Evolutionary conservation across 495 filamentous ascomycete species (phyloP).

Genomic region (Cercophora samala): DNA sequence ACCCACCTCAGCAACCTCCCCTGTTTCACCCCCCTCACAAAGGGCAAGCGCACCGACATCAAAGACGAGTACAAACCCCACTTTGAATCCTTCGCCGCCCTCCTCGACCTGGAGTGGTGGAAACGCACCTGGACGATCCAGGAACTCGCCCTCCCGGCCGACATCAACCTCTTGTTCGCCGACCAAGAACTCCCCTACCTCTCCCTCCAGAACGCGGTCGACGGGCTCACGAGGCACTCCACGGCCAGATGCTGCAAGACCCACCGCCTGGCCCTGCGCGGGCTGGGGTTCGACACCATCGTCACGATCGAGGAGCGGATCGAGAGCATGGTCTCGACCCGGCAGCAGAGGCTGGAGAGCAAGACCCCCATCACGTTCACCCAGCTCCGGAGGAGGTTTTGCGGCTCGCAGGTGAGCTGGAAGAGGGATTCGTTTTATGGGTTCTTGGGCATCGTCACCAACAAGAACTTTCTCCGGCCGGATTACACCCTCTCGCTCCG

Average conservation of each 20-base stretch:
- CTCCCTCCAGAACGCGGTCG: neutral
- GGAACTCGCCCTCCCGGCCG: neutral
- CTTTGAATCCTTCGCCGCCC: neutral
- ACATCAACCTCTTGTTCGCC: neutral
- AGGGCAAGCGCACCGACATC: neutral
- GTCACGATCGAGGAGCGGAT: neutral
- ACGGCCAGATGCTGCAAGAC: neutral
- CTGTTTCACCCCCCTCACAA: no score
- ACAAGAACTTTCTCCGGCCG: neutral
- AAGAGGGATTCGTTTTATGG: neutral
- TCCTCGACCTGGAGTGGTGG: neutral
- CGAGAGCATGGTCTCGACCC: neutral
- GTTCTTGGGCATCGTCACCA: neutral
- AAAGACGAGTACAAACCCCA: neutral
- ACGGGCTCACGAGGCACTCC: neutral
- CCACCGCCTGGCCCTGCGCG: no score
- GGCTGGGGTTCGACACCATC: neutral
- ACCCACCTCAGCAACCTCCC: no score
- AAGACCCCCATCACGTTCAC: neutral
- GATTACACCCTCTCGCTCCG: neutral
- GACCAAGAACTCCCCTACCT: neutral
- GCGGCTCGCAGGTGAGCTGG: neutral
- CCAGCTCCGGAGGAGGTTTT: neutral
- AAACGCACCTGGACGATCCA: neutral
- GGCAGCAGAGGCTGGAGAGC: neutral